These are phyloP conservation scores for Leonotis leonurus DNA, from an alignment of 257 asterid species.

Conservation along the genomic window DNA sequence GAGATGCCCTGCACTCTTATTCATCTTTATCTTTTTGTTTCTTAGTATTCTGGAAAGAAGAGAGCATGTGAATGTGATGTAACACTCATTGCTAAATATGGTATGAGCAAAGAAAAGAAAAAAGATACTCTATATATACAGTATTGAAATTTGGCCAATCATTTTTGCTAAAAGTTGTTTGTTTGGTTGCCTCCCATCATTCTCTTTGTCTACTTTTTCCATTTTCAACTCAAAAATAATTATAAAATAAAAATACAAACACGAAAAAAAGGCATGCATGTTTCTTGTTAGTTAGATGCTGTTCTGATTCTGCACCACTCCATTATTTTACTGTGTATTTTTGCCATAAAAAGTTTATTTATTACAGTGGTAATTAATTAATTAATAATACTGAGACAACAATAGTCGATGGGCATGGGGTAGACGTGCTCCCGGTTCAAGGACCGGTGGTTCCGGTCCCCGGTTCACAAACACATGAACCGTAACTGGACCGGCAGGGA, in stretches of 20 bases:
- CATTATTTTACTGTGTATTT: background rate
- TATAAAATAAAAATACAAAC: background rate
- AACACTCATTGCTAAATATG: constrained; percentile 53
- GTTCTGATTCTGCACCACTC: constrained; percentile 10
- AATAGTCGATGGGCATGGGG: background rate
- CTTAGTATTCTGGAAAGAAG: constrained; percentile 24
- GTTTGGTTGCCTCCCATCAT: constrained; percentile 34
- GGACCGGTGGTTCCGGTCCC: no score
- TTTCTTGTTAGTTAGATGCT: background rate
- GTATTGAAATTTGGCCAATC: constrained; percentile 32
- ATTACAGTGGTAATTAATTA: background rate
- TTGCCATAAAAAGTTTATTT: background rate
- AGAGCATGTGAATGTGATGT: constrained; percentile 47
- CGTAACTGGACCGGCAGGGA: no score
- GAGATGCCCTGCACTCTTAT: constrained; percentile 22
- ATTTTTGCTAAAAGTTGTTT: constrained; percentile 55
- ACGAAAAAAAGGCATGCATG: constrained; percentile 1
- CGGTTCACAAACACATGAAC: no score
- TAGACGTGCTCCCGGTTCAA: no score
- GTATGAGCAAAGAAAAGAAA: constrained; percentile 13
- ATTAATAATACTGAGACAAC: background rate
- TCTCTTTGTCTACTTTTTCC: constrained; percentile 16
- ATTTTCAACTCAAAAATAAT: background rate
- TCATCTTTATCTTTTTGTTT: constrained; percentile 18
- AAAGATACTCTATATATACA: no score